These are phyloP conservation scores for Lecanicillium sp. DNA, from an alignment of 2,329 filamentous ascomycete species.

Conservation along the genomic window DNA sequence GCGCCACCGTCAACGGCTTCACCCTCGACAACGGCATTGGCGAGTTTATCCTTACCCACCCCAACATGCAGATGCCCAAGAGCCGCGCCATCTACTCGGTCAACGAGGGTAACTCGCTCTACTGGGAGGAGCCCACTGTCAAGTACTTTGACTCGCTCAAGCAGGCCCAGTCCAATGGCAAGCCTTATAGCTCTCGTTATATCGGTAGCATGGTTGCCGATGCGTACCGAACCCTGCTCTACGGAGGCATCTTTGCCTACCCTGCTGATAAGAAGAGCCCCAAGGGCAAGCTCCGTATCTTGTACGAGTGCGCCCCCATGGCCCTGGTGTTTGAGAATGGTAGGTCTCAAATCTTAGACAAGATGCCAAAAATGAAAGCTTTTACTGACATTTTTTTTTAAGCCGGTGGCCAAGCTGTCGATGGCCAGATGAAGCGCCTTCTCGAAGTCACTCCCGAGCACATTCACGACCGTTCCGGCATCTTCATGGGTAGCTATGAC, in stretches of 20 bases:
- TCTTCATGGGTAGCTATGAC: slow-evolving; percentile 90
- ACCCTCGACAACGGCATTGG: slow-evolving; percentile 93
- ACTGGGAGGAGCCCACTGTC: slow-evolving; percentile 86
- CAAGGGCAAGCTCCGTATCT: slow-evolving; percentile 93
- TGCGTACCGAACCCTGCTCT: slow-evolving; percentile 89
- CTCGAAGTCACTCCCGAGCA: slow-evolving; percentile 79
- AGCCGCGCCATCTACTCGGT: slow-evolving; percentile 87
- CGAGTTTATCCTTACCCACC: slow-evolving; percentile 98
- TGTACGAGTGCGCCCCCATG: slow-evolving; percentile 99
- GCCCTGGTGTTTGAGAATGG: slow-evolving; percentile 98
- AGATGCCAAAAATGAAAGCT: not conserved
- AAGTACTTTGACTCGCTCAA: slow-evolving; percentile 88
- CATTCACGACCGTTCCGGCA: slow-evolving; percentile 92
- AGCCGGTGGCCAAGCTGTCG: slow-evolving; percentile 88
- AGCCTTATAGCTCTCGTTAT: slow-evolving; percentile 91
- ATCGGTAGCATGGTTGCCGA: slow-evolving; percentile 98
- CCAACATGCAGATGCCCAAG: slow-evolving; percentile 80
- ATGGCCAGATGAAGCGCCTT: slow-evolving; percentile 88
- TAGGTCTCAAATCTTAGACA: slow-evolving; percentile 33
- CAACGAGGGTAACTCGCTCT: slow-evolving; percentile 96
- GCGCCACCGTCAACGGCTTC: slow-evolving; percentile 89
- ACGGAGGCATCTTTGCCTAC: slow-evolving; percentile 96
- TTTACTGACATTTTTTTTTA: no score
- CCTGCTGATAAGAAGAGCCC: slow-evolving; percentile 96
- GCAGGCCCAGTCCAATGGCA: slow-evolving; percentile 61